Conservation (phyloP, 1,284 basidiomycete genomes). For the Marasmius tenuissimus region DNA sequence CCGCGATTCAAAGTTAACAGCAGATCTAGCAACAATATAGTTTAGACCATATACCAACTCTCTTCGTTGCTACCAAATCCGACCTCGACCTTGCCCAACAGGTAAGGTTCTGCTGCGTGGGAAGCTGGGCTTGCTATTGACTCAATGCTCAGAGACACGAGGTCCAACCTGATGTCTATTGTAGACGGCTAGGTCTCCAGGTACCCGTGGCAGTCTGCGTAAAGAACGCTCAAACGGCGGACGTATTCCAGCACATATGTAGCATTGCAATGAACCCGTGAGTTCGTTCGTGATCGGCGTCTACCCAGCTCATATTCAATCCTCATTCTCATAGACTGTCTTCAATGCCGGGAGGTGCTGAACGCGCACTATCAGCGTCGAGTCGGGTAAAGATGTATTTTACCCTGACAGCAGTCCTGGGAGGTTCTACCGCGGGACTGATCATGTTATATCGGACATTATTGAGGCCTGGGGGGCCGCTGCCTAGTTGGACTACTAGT, state of each 20-base stretch:
- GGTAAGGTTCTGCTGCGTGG: slow-evolving; percentile 37
- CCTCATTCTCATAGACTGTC: slow-evolving; percentile 27
- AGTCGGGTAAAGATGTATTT: slow-evolving; percentile 69
- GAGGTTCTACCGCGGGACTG: slow-evolving; percentile 68
- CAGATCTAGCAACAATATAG: slow-evolving; percentile 88
- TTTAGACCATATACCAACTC: slow-evolving; percentile 88
- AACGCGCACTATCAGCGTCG: slow-evolving; percentile 68
- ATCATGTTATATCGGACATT: slow-evolving; percentile 69
- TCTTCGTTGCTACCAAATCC: slow-evolving; percentile 99
- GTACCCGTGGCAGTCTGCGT: slow-evolving; percentile 92
- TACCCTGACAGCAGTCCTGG: slow-evolving; percentile 65
- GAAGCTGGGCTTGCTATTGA: slow-evolving; percentile 12
- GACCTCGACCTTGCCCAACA: slow-evolving; percentile 96
- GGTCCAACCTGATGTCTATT: slow-evolving; percentile 98
- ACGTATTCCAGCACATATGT: slow-evolving; percentile 86
- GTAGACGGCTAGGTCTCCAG: slow-evolving; percentile 79
- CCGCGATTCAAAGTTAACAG: slow-evolving; percentile 2
- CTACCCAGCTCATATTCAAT: not conserved
- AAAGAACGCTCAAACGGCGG: slow-evolving; percentile 82
- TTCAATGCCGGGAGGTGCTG: slow-evolving; percentile 76
- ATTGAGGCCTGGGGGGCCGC: slow-evolving; percentile 54
- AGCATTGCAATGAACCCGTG: slow-evolving; percentile 85
- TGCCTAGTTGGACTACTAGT: slow-evolving; percentile 52
- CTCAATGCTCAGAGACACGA: slow-evolving; percentile 74
- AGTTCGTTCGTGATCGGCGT: slow-evolving; percentile 27